Evolutionary conservation across 441 rosid genomes (phyloP).

Genomic region (Sinapis alba): DNA sequence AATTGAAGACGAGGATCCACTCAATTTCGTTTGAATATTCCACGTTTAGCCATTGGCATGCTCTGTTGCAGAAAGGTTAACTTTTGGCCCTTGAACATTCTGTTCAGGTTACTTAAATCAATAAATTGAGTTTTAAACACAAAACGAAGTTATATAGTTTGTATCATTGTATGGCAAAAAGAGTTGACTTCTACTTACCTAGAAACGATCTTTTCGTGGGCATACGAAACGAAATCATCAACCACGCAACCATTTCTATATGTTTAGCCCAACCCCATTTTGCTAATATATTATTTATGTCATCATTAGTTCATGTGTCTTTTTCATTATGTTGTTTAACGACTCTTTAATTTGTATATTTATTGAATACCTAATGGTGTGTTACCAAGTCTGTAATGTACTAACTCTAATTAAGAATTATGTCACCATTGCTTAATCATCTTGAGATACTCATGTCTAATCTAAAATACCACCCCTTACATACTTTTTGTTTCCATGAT

Average conservation of each 20-base stretch:
- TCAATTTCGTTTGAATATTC: neutral
- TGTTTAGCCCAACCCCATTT: neutral
- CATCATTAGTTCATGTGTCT: conserved; percentile 20
- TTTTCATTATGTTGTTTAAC: conserved; percentile 5
- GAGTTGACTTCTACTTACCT: neutral
- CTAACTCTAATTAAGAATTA: neutral
- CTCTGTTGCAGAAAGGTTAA: too few species aligned
- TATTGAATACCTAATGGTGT: neutral
- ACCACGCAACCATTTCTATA: conserved; percentile 15
- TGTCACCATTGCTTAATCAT: neutral
- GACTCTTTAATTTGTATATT: neutral
- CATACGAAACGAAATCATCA: conserved; percentile 10
- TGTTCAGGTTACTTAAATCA: neutral
- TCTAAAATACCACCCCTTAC: neutral
- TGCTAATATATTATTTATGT: conserved; percentile 5
- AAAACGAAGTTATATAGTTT: neutral
- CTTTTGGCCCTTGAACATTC: neutral
- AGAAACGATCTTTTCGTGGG: conserved; percentile 10
- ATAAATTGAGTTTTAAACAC: neutral
- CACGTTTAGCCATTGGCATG: too few species aligned
- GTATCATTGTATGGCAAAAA: neutral
- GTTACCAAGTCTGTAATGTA: neutral
- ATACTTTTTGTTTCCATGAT: too few species aligned
- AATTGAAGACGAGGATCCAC: neutral
- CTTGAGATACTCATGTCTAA: neutral